These are phyloP conservation scores for Lachnellula occidentalis DNA, from an alignment of 2,329 filamentous ascomycete species.

Conservation along the genomic window DNA sequence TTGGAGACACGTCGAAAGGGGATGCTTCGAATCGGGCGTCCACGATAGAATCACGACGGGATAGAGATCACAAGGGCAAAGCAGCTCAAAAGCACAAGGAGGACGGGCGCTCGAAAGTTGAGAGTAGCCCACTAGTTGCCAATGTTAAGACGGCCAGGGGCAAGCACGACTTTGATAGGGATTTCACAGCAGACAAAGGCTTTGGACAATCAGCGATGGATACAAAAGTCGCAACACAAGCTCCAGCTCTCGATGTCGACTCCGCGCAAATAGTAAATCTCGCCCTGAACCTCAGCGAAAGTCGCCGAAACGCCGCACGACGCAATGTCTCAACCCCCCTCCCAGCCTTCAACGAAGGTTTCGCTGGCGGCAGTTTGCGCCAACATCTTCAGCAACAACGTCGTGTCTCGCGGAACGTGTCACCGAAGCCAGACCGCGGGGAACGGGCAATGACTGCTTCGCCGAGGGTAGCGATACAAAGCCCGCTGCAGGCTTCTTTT, in stretches of 20 bases:
- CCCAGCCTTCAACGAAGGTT: slow-evolving; percentile 40
- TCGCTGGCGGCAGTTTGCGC: slow-evolving; percentile 53
- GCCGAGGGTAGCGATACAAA: slow-evolving; percentile 38
- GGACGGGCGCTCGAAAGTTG: slow-evolving; percentile 22
- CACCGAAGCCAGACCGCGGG: slow-evolving; percentile 48
- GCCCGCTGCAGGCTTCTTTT: slow-evolving; percentile 44
- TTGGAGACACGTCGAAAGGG: slow-evolving; percentile 13
- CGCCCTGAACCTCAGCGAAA: slow-evolving; percentile 83
- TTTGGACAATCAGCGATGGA: slow-evolving; percentile 1
- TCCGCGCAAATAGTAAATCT: slow-evolving; percentile 88
- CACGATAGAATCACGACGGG: slow-evolving; percentile 2
- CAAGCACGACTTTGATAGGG: slow-evolving; percentile 3
- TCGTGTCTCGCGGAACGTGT: slow-evolving; percentile 54
- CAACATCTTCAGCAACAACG: slow-evolving; percentile 70
- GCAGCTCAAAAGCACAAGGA: slow-evolving; percentile 14
- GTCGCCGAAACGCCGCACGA: slow-evolving; percentile 58
- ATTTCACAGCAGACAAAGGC: slow-evolving; percentile 3
- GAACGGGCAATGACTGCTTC: slow-evolving; percentile 25
- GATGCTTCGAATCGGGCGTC: not conserved
- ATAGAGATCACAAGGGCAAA: slow-evolving; percentile 26
- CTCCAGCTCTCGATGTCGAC: slow-evolving; percentile 57
- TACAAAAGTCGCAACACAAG: slow-evolving; percentile 1
- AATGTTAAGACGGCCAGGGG: slow-evolving; percentile 16
- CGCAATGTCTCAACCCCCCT: slow-evolving; percentile 47
- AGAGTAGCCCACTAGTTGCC: slow-evolving; percentile 24